Base-by-base conservation (phyloP, 768 basidiomycete species). In the Suillus placidus region DNA sequence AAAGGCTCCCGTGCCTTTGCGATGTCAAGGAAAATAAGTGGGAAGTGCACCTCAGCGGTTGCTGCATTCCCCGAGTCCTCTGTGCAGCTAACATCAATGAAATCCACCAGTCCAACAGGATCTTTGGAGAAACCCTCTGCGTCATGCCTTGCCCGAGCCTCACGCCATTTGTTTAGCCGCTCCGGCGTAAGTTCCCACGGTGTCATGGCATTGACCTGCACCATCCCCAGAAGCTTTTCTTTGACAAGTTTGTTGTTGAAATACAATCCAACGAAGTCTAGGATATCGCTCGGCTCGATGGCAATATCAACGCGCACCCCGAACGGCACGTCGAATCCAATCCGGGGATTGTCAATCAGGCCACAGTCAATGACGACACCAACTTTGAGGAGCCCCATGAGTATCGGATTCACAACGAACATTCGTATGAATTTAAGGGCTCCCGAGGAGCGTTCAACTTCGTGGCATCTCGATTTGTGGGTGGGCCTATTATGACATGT, bases 271-370 rank as follows among this genome's bases (percentile, higher is more conserved):
- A 14, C 6, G 26, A 51, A 51, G 26, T 51, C 23, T 14, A 26
- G 6, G 49, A 26, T 3, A 30, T 51, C 3, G 26, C 49, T 51
- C 12, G 49, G 49, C 23, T 51, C 49, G 4, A 51, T 51, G 26
- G 49, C 49, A 51, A 51, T 8, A 26, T 51, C 23, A 51, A 51
- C 49, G 23, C 49, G 49, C 49, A 51, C 49, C 49, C 49, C 49
- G 14, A 51, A 51, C 6, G 49, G 49, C 49, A 26, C 23, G 0
- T 51, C 49, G 13, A 51, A 51, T 51, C 49, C 49, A 14, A 51
- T 51, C 13, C 49, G 49, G 23, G 49, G 23, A 51, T 51, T 26
- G 14, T 51, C 14, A 26, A 26, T 13, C 6, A 51, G 26, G 49
- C 14, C 26, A 51, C 23, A 51, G 13, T 26, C 23, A 6, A 26